Percentiles rank a stretch among this genome's conserved stretches.
Evolutionary conservation across 345 rosid genomes (phyloP).

Genomic region (Angophora floribunda): DNA sequence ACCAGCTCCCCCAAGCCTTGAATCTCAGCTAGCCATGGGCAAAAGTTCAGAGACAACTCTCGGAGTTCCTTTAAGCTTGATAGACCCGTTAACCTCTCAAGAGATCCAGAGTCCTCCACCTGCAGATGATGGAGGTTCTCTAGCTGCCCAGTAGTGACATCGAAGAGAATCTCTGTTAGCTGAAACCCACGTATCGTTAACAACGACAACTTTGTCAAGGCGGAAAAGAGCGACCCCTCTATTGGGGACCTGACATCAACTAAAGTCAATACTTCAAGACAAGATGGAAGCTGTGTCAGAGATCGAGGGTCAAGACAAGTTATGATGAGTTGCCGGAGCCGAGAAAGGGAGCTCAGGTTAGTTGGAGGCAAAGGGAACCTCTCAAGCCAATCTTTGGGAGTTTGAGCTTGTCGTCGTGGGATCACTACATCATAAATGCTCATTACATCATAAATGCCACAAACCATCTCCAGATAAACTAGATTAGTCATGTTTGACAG

Average conservation of each 20-base stretch:
- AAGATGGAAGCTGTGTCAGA: neutral
- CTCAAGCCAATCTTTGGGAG: neutral
- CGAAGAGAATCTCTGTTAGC: neutral
- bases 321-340: neutral
- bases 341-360: neutral
- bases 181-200: neutral
- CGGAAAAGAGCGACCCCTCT: neutral
- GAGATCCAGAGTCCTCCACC: neutral
- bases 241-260: neutral
- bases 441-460: neutral
- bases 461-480: neutral
- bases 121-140: neutral
- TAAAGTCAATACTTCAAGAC: neutral
- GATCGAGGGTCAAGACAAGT: neutral
- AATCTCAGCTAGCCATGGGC: neutral
- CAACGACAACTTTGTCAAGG: neutral
- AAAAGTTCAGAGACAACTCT: neutral
- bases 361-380: neutral
- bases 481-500: neutral
- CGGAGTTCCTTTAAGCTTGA: neutral
- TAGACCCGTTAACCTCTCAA: neutral
- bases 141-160: neutral
- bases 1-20: neutral
- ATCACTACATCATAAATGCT: neutral
- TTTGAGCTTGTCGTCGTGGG: neutral